Evolutionary conservation across 2,329 filamentous ascomycete genomes (phyloP), one percentile per base, ranked within the genome.

Genomic region (Tothia fuscella): DNA sequence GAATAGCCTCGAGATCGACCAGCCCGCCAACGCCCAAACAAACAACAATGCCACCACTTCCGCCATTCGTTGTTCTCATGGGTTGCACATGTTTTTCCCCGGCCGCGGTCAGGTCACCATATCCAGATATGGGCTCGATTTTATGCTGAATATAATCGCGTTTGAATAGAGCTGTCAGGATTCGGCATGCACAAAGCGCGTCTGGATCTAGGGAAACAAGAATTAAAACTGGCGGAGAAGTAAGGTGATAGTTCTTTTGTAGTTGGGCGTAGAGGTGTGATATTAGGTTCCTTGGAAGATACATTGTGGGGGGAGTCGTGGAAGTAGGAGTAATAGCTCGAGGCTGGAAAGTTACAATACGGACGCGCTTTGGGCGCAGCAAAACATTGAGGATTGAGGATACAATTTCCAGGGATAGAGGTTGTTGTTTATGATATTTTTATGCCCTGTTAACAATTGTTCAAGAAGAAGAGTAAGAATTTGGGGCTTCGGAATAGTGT

Each of bases 81-180:
- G 87, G 87, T 42, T 70, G 72, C 30, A 95, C 82, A 33, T 93
- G 70, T 50, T 88, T 78, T 54, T 76, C 74, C 34, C 88, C 88
- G 17, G 81, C 81, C 51, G 77, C 79, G 55, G 84, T 74, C 35
- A 98, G 75, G 59, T 96, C 91, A 49, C 77, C 80, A 76, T 95
- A 96, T 42, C 91, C 91, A 16, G 85, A 78, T 42, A 98, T 81
- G 1, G 91, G 91, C 55, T 95, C 85, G 55, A 96, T 94, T 64
- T 95, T 96, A 67, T 96, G 89, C 12, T 82, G 84, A 51, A 98
- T 93, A 58, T 93, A 96, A 68, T 98, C 91, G 70, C 89, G 82
- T 64, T 93, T 95, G 46, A 98, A 71, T n/a, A 98, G 72, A 38
- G 82, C 75, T 3, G 89, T 93, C 36, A 98, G 76, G 47, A 98